phyloP scores from a whole-genome alignment of 2,329 filamentous ascomycete genomes.

The Delphinella strobiligena region DNA sequence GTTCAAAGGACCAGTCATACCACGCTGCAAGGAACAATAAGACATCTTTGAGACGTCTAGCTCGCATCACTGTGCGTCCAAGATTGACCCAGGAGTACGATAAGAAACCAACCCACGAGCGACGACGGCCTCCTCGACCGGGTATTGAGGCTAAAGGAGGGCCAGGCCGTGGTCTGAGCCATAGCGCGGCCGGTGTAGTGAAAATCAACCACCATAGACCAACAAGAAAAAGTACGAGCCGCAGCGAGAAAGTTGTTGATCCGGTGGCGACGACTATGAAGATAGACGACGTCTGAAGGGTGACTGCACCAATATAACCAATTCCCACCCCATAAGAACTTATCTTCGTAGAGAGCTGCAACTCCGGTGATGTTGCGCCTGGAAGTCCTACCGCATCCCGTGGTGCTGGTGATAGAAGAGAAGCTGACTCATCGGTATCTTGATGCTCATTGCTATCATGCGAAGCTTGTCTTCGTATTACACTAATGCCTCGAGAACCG shows the following conservation, averaged over 20 bases:
- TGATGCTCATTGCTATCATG: not conserved
- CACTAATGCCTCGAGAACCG: no score
- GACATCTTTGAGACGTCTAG: conserved; percentile 60
- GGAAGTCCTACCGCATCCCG: conserved; percentile 17
- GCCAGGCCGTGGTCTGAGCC: conserved; percentile 78
- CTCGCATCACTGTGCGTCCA: conserved; percentile 65
- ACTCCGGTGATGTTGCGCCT: conserved; percentile 46
- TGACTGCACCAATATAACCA: conserved; percentile 76
- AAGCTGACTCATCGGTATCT: not conserved
- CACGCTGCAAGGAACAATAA: conserved; percentile 73
- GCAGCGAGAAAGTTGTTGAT: conserved; percentile 72
- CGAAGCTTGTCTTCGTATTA: not conserved
- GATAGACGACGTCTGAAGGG: conserved; percentile 73
- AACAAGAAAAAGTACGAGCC: conserved; percentile 75
- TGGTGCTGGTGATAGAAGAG: conserved; percentile 9
- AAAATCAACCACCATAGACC: conserved; percentile 91
- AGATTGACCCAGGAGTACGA: conserved; percentile 77
- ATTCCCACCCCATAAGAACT: conserved; percentile 89
- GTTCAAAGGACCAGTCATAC: no score
- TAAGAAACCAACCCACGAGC: conserved; percentile 59
- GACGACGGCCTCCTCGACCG: conserved; percentile 11
- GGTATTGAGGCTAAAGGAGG: conserved; percentile 52
- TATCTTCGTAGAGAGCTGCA: conserved; percentile 77
- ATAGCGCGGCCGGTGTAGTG: conserved; percentile 75
- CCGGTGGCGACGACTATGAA: conserved; percentile 59